Percentiles rank a stretch among this genome's conserved stretches.
These are phyloP conservation scores for Penicillium rolfsii DNA, from an alignment of 2,329 filamentous ascomycete species.

Conservation along the genomic window DNA sequence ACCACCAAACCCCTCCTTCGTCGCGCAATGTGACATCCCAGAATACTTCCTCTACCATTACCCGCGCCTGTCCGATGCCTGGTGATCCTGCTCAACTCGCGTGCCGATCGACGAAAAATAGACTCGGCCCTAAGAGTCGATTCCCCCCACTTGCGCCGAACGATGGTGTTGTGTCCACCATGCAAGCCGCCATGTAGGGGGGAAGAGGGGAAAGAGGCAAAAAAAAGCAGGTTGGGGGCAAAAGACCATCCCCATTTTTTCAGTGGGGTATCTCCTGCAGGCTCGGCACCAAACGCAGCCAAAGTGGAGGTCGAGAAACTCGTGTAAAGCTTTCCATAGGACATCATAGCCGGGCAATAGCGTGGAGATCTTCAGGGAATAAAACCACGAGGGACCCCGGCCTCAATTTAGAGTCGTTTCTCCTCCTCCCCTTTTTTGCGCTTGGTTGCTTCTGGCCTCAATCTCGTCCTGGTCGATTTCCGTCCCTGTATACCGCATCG, in stretches of 20 bases:
- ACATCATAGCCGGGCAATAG: constrained; percentile 12
- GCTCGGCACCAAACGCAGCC: constrained; percentile 2
- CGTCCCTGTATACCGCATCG: neutral
- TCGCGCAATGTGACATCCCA: neutral
- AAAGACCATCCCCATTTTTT: neutral
- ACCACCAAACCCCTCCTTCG: neutral
- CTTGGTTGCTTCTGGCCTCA: neutral
- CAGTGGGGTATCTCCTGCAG: neutral
- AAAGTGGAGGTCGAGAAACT: constrained; percentile 11
- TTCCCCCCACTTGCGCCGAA: constrained; percentile 16
- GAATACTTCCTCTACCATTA: neutral
- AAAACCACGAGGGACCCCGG: constrained; percentile 16
- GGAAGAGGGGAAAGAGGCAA: neutral
- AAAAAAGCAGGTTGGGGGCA: neutral
- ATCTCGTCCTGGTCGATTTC: neutral
- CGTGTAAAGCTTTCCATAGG: constrained; percentile 9
- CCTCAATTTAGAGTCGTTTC: neutral
- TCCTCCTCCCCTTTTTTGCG: neutral
- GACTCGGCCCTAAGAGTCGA: constrained; percentile 20
- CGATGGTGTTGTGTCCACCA: constrained; percentile 5
- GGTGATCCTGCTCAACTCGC: constrained; percentile 10
- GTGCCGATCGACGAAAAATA: constrained; percentile 22
- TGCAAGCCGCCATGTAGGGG: constrained; percentile 6
- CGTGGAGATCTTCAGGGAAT: constrained; percentile 19
- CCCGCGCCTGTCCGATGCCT: neutral